These are phyloP conservation scores for Puccinellia tenuiflora DNA, from an alignment of 176 grass and related monocot genomes.

Conservation along the genomic window DNA sequence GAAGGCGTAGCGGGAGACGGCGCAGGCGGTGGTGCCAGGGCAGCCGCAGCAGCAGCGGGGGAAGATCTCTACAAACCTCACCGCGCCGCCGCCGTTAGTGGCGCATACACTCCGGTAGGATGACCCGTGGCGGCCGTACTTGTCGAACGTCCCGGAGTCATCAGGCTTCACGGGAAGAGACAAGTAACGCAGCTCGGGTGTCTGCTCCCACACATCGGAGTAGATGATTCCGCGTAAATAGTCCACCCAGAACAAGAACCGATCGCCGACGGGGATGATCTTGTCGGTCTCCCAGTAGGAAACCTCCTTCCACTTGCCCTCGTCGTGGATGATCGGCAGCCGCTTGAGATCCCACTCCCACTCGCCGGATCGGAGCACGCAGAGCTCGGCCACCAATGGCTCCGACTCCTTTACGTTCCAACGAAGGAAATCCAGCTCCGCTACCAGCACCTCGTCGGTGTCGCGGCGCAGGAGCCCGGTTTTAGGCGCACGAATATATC, in stretches of 20 bases:
- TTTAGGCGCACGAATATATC: accelerated
- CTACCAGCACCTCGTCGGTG: neutral
- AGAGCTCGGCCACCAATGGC: neutral
- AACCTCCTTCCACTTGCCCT: neutral
- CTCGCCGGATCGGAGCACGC: neutral
- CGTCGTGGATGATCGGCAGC: neutral
- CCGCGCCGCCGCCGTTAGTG: neutral
- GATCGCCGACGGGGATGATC: neutral
- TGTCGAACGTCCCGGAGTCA: neutral
- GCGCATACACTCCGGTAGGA: neutral
- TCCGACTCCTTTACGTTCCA: accelerated
- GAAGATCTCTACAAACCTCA: neutral
- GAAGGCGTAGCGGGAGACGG: neutral
- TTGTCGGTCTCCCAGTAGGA: neutral
- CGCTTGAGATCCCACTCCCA: neutral
- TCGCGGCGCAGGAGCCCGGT: neutral
- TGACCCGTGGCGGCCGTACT: neutral
- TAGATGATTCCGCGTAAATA: neutral
- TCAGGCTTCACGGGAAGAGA: neutral
- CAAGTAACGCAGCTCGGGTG: neutral
- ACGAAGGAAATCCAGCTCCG: neutral
- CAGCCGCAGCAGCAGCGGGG: neutral
- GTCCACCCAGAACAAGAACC: neutral
- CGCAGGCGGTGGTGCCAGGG: neutral
- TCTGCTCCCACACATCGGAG: neutral